Conservation (phyloP, 306 rosid species). For the Vicia villosa region DNA sequence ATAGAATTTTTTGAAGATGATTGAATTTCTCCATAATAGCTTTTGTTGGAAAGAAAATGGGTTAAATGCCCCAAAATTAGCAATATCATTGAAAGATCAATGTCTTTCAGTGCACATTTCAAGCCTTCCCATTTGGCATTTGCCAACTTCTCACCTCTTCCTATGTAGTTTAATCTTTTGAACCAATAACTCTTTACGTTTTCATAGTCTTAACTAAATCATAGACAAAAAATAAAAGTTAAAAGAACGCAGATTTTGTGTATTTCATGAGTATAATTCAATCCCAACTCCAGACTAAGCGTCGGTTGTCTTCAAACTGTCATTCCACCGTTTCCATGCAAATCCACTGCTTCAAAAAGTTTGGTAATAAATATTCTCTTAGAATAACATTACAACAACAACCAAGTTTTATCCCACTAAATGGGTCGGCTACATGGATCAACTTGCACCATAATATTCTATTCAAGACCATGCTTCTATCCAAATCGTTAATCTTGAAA, state of each 20-base stretch:
- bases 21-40: neutral
- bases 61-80: neutral
- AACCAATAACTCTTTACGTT: neutral
- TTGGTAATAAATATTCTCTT: neutral
- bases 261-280: too few relatives aligned
- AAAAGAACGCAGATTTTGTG: neutral
- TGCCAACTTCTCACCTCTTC: neutral
- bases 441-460: too few relatives aligned
- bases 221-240: neutral
- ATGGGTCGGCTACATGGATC: too few relatives aligned
- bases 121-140: conserved; percentile 7
- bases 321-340: neutral
- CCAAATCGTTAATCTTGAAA: too few relatives aligned
- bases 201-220: neutral
- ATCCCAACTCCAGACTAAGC: neutral
- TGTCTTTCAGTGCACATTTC: neutral
- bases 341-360: neutral
- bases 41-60: neutral
- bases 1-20: neutral
- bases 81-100: neutral
- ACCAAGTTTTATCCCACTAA: too few relatives aligned
- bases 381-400: neutral
- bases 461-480: too few relatives aligned
- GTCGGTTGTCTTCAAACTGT: neutral
- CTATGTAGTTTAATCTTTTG: neutral